These are phyloP conservation scores for Colletotrichum destructivum DNA, from an alignment of 2,329 filamentous ascomycete genomes.

Conservation along the genomic window DNA sequence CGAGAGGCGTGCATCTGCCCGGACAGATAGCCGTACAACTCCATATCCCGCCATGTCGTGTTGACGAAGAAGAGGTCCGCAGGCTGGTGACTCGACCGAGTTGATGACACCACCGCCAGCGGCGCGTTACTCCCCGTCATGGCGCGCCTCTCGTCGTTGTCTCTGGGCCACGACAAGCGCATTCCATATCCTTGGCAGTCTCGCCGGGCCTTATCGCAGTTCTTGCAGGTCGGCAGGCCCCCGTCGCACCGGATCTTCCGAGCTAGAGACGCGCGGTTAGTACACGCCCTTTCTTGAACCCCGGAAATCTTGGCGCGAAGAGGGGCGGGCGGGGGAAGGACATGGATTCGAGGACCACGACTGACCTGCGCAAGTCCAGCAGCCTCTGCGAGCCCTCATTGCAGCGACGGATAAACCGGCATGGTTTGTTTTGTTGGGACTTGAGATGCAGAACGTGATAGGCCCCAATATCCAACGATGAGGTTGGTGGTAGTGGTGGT, in stretches of 20 bases:
- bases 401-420: neutral
- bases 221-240: neutral
- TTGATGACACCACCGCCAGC: too few relatives aligned
- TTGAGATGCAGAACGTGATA: neutral
- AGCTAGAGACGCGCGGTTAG: neutral
- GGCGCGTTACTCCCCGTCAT: neutral
- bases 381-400: constrained; percentile 25
- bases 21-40: neutral
- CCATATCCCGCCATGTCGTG: constrained; percentile 12
- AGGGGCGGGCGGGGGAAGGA: too few relatives aligned
- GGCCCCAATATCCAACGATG: too few relatives aligned
- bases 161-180: constrained; percentile 23
- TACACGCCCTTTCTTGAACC: too few relatives aligned
- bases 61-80: constrained; percentile 7
- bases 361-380: constrained; percentile 33
- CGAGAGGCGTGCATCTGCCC: neutral
- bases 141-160: constrained; percentile 12
- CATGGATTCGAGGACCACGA: neutral
- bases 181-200: constrained; percentile 13
- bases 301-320: too few relatives aligned
- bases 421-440: too few relatives aligned
- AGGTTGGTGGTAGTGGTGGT: too few relatives aligned
- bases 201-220: neutral
- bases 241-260: constrained; percentile 24
- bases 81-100: accelerated